These are phyloP conservation scores for Sphaceloma murrayae DNA, from an alignment of 2,329 filamentous ascomycete genomes.

Conservation along the genomic window DNA sequence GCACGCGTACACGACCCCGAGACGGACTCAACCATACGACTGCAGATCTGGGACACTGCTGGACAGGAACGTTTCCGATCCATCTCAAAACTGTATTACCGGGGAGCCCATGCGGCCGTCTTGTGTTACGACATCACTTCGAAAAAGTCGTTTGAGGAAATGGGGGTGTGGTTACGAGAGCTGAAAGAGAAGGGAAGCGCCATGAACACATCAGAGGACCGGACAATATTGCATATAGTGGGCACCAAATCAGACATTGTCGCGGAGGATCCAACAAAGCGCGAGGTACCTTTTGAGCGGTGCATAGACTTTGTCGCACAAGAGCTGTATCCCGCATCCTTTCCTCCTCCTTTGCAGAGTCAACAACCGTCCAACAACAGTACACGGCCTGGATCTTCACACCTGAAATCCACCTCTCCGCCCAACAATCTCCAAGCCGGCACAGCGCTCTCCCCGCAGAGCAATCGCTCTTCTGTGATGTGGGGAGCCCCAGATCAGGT, in stretches of 20 bases:
- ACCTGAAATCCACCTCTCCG: conserved; percentile 16
- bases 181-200: conserved; percentile 60
- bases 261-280: conserved; percentile 64
- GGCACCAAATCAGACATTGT: conserved; percentile 91
- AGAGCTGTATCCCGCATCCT: conserved; percentile 63
- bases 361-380: conserved; percentile 43
- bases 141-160: conserved; percentile 74
- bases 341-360: conserved; percentile 44
- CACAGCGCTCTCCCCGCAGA: conserved; percentile 38
- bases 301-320: conserved; percentile 95
- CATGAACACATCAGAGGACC: conserved; percentile 43
- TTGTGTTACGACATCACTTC: conserved; percentile 93
- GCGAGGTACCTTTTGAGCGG: conserved; percentile 85
- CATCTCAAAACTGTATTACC: conserved; percentile 92
- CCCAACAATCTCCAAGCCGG: conserved; percentile 35
- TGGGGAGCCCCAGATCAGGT: conserved; percentile 80
- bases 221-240: conserved; percentile 80
- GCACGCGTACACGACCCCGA: conserved; percentile 65
- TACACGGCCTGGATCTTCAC: conserved; percentile 15
- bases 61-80: conserved; percentile 92
- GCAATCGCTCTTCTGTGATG: conserved; percentile 57
- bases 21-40: conserved; percentile 74
- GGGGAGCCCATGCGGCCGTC: conserved; percentile 86
- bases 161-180: conserved; percentile 84
- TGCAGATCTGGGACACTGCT: conserved; percentile 95